Evolutionary conservation across 2,329 filamentous ascomycete species (phyloP).

Genomic region (Trichoderma atroviride): DNA sequence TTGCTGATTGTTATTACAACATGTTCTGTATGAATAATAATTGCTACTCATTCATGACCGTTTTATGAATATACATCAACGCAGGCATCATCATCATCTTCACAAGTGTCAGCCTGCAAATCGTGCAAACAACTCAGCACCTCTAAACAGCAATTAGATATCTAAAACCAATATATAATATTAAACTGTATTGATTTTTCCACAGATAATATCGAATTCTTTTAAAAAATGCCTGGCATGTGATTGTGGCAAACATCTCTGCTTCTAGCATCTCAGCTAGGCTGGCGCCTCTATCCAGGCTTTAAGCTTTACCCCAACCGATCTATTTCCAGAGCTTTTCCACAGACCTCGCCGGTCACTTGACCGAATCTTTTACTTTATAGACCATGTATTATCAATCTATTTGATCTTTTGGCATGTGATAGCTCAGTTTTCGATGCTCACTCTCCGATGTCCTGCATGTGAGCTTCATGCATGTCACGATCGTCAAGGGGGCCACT

Average conservation of each 20-base stretch:
- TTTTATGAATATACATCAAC: background rate
- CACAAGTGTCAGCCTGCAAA: background rate
- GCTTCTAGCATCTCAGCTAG: background rate
- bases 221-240: conserved; percentile 1
- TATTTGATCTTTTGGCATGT: conserved; percentile 4
- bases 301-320: conserved; percentile 17
- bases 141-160: background rate
- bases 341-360: background rate
- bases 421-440: background rate
- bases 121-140: background rate
- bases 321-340: background rate
- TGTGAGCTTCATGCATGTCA: background rate
- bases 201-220: background rate
- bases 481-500: conserved; percentile 1
- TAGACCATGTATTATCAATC: too few species aligned
- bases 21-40: background rate
- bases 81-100: background rate
- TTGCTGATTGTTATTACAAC: background rate
- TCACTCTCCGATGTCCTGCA: background rate
- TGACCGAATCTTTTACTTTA: background rate
- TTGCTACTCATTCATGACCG: background rate
- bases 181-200: background rate
- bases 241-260: conserved; percentile 23
- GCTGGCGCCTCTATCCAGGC: background rate
- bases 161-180: background rate